Base-by-base conservation (phyloP, 2,329 filamentous ascomycete species). In the Aphanoascus verrucosus region DNA sequence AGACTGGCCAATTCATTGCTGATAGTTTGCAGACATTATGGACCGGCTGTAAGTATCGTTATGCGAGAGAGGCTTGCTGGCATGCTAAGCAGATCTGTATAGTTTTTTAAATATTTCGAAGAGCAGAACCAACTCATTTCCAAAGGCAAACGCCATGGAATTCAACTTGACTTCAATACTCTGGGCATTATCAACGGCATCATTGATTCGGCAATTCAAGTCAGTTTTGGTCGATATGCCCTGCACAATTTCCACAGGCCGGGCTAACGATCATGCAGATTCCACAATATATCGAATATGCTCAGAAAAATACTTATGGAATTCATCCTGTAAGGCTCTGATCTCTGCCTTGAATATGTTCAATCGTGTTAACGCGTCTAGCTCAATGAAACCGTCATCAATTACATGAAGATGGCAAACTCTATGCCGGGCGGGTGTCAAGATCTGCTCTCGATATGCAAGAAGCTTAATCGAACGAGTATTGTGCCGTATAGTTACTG, bases 371-470 rank as follows among this genome's bases (percentile, higher is more conserved):
- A 19, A 52, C 41, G 23, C 3, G 15, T 34, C 17, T 17, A 69
- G 65, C 56, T 79, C 59, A 81, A 82, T 57, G 75, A 81, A 19
- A 79, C 77, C 2, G 74, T 81, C 3, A 81, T 81, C 63, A 72
- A 75, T 53, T 81, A 78, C 59, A 77, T 77, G 66, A 79, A 77
- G 55, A 78, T 79, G 43, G 76, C 77, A n/a, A 71, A 72, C 52
- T 66, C 66, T 66, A 88, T 77, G 78, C 83, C 83, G 20, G 82
- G 66, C 52, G 77, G 77, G 19, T 80, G 77, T 57, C 68, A 75
- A 40, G 69, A 83, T 57, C 82, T 87, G 67, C 79, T 87, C 47
- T 80, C 81, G 1, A 82, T 80, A 63, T 86, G 88, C 62, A 75
- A 74, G 23, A 71, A 76, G 6, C 80, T 77, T 7, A 83, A 87